Base-by-base conservation (phyloP, 2,329 filamentous ascomycete species). In the Sarocladium brachiariae region DNA sequence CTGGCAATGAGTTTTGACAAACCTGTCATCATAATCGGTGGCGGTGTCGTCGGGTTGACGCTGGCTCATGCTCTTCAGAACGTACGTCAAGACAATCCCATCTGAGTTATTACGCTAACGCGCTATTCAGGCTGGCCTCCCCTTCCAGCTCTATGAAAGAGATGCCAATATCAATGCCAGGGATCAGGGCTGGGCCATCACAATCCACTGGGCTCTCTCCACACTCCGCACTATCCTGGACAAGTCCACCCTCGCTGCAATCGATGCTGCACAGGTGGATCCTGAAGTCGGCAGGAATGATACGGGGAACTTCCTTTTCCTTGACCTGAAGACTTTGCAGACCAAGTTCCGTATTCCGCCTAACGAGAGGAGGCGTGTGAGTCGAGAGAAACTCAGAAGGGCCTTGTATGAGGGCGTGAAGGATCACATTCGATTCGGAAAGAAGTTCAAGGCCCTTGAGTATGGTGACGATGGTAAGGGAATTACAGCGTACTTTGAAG, bases 171-270 rank as follows among this genome's bases (percentile, higher is more conserved):
- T 49, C 53, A 52, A 48, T 30, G 43, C 45, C 30, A 56, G 58
- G 25, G 43, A 52, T 4, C 69, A 70, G 33, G 76, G 77, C 41
- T 81, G 77, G 79, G 77, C 74, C 18, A 64, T 81, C 48, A 80
- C 77, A 2, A 59, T 81, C 37, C 75, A 81, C 55, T 81, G 77
- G 77, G 71, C 68, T 21, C 64, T 78, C 3, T 27, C 49, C 14
- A 51, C 50, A 11, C 54, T 55, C 6, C 39, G 49, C 14, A 14
- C 24, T 3, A 37, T 55, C 9, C 35, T 55, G 13, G 23, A 34
- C 3, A n/a, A 37, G 14, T 33, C 49, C 2, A 48, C 51, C 7
- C 52, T 55, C 18, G 43, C 19, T 8, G 48, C 38, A 30, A 16
- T 55, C 2, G 49, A 54, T 16, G 48, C 13, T 7, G 38, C 50